Evolutionary conservation across 2,329 filamentous ascomycete species (phyloP).

Genomic region (Monosporascus sp.): DNA sequence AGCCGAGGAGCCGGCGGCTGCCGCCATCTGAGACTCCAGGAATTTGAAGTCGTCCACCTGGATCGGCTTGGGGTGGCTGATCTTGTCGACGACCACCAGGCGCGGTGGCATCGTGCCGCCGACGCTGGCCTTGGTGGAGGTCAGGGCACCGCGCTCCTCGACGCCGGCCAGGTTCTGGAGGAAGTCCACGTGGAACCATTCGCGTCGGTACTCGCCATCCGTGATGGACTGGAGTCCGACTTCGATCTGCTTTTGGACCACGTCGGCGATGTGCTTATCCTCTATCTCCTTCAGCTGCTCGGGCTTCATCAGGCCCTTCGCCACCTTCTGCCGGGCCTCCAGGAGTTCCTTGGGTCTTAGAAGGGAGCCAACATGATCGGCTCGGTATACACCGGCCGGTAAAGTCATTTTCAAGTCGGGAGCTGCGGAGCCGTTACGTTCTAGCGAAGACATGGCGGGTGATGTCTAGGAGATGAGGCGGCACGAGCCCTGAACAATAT

Average conservation of each 20-base stretch:
- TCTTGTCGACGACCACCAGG: conserved; percentile 48
- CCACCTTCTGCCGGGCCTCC: conserved; percentile 41
- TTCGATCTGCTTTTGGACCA: conserved; percentile 42
- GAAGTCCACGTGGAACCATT: conserved; percentile 55
- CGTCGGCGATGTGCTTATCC: conserved; percentile 41
- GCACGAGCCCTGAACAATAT: not conserved
- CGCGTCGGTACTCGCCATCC: conserved; percentile 51
- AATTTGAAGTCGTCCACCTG: conserved; percentile 52
- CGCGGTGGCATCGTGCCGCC: conserved; percentile 48
- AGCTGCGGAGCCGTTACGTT: not conserved
- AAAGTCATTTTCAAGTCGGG: conserved; percentile 30
- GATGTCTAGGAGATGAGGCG: not conserved
- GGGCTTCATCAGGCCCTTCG: conserved; percentile 34
- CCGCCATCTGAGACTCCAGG: conserved; percentile 41
- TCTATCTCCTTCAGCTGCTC: conserved; percentile 44
- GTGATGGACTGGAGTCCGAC: conserved; percentile 46
- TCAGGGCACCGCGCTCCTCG: conserved; percentile 41
- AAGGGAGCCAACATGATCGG: conserved; percentile 53
- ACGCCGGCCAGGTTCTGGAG: conserved; percentile 48
- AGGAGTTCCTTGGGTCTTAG: conserved; percentile 45
- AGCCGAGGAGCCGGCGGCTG: conserved; percentile 12
- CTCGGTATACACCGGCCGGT: conserved; percentile 38
- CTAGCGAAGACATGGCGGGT: not conserved
- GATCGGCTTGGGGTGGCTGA: conserved; percentile 46
- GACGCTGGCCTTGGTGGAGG: conserved; percentile 36